These are phyloP conservation scores for Amphichorda felina DNA, from an alignment of 2,329 filamentous ascomycete species.

Conservation along the genomic window DNA sequence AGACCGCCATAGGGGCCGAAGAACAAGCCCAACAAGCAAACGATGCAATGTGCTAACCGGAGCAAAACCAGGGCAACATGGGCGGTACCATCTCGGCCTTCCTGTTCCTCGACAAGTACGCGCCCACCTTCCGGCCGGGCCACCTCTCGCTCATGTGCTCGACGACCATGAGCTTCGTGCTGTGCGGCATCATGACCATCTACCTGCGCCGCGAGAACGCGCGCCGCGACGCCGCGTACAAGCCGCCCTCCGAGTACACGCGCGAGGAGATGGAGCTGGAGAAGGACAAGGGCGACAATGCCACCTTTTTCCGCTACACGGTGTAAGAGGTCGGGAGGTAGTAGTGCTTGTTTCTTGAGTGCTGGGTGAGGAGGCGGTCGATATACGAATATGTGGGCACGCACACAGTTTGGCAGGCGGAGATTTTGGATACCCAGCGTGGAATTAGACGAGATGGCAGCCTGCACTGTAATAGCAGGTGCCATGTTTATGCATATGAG, in stretches of 20 bases:
- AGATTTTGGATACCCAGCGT: too few species aligned
- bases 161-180: slow-evolving; percentile 37
- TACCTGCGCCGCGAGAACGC: slow-evolving; percentile 46
- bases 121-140: slow-evolving; percentile 42
- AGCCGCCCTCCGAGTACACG: slow-evolving; percentile 36
- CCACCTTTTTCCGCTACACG: slow-evolving; percentile 42
- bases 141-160: slow-evolving; percentile 46
- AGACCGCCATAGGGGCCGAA: too few species aligned
- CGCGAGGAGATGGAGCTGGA: slow-evolving; percentile 39
- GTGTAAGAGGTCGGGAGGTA: slow-evolving; percentile 16
- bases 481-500: too few species aligned
- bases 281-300: slow-evolving; percentile 42
- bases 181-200: slow-evolving; percentile 42
- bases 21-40: background rate
- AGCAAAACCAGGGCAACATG: slow-evolving; percentile 17
- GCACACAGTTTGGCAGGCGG: too few species aligned
- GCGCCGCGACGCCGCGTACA: slow-evolving; percentile 34
- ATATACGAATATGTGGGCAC: background rate
- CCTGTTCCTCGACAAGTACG: slow-evolving; percentile 25
- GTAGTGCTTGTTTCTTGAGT: background rate
- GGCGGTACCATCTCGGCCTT: slow-evolving; percentile 22
- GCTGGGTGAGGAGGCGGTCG: background rate
- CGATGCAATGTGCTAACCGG: slow-evolving; percentile 8
- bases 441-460: too few species aligned
- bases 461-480: too few species aligned